Evolutionary conservation across 371 early-diverging fungal species (phyloP), one percentile per base, ranked within the genome.

Genomic region (Mortierella sp.): DNA sequence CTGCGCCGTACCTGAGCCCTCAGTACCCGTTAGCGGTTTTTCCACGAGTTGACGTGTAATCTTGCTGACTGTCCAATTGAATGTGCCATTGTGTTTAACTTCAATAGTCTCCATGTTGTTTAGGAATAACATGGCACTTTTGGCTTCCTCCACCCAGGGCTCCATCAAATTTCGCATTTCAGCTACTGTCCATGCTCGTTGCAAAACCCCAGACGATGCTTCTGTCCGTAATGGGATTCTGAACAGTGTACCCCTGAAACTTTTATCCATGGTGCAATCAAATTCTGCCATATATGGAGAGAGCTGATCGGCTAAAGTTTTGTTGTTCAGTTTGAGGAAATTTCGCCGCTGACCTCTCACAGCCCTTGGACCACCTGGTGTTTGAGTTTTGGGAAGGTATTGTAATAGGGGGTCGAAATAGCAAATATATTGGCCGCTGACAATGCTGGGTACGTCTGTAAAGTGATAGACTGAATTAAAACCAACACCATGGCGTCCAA

Each of bases 381-480:
- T 68, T 17, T 61, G 57, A 19, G 23, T 43, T 3, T 31, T 61
- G 5, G 77, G 77, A 2, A 83, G 68, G 45, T 60, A 69, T 12
- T 45, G 47, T n/a, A 35, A 17, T 1, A 65, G 72, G 0, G 84
- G 84, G 29, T 83, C 84, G 26, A 80, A 81, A 51, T 83, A 85
- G 0, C 57, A 70, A 31, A 84, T 68, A 43, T 69, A 57, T 0
- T 54, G 37, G 1, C 73, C 76, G 40, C 84, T 84, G 47, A 85
- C 66, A 4, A 84, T 60, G 35, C 83, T 82, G 0, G 84, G 84
- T 6, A 85, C 69, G 29, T 84, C 84, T 2, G 85, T 82, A 47
- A 84, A 69, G 29, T 84, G 82, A 32, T 76, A 84, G 2, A 67
- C 75, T 35, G 83, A 75, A 57, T 82, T 79, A 42, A 84, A 84